Evolutionary conservation across 768 basidiomycete species (phyloP), one percentile per base, ranked within the genome.

Genomic region (Tylopilus vinaceipallidus): DNA sequence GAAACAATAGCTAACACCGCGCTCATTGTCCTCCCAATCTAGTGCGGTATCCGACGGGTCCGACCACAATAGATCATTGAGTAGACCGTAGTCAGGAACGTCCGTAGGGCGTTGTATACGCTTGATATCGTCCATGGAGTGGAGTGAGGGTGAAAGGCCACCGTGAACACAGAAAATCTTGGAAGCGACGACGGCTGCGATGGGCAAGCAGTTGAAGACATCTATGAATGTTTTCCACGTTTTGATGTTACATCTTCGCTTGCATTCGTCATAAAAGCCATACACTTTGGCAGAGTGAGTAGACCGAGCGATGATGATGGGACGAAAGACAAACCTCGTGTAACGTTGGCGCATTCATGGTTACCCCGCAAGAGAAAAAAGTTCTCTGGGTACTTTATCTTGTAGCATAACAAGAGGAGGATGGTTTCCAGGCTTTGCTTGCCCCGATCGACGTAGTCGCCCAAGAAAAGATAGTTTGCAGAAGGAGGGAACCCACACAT

Each of bases 161-260:
- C 93, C 91, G 62, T 99, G 97, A 13, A 99, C 97, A 65, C 97
- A 98, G 72, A 99, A 99, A 64, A 99, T 99, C 76, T 99, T 99
- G 60, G 92, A 93, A 8, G 95, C 97, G 42, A 99, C 97, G 64
- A 99, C 90, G 27, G 97, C 94, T 34, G 95, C 95, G 63, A 99
- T 98, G 42, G 97, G 97, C 12, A 99, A 82, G 63, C 94, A 95
- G 72, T 99, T 98, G 81, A 99, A 99, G 50, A 98, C 95, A 73
- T 99, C 97, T 69, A 98, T 91, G 70, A 99, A 98, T 2, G 93
- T 95, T 74, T 95, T 98, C 97, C 97, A 99, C 23, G 91, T 95
- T 76, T 98, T 99, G 79, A 98, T 93, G 70, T 95, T 98, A 79
- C 94, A 97, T 56, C 97, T 83, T 65, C 97, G 86, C 74, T 99